These are phyloP conservation scores for Vigna radiata DNA, from an alignment of 306 rosid genomes.

Conservation along the genomic window DNA sequence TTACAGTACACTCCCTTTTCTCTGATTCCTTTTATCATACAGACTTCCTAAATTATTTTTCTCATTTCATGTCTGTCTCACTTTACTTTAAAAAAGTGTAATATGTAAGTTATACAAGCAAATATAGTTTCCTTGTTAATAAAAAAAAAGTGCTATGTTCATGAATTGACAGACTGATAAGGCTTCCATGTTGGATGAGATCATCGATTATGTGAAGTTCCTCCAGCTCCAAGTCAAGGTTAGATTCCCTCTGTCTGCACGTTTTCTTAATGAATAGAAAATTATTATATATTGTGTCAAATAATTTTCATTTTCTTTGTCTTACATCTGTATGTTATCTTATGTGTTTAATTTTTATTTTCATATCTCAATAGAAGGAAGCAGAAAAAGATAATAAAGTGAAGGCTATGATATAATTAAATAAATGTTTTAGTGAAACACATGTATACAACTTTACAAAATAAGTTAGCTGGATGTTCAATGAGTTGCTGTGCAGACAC, in stretches of 20 bases:
- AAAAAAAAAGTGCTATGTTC: constrained; percentile 19
- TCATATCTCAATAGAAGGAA: too few species aligned
- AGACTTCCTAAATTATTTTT: too few species aligned
- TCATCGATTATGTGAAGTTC: constrained; percentile 95
- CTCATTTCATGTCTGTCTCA: not conserved
- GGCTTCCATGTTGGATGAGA: constrained; percentile 99
- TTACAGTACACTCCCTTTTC: not conserved
- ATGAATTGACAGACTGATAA: constrained; percentile 91
- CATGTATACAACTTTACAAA: not conserved
- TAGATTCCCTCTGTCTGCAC: constrained; percentile 26
- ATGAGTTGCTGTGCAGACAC: not conserved
- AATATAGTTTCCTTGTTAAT: not conserved
- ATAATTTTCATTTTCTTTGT: too few species aligned
- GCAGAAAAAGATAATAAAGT: too few species aligned
- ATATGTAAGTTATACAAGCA: not conserved
- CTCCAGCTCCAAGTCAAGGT: constrained; percentile 99
- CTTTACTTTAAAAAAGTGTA: not conserved
- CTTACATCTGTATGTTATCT: too few species aligned
- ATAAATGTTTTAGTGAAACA: too few species aligned
- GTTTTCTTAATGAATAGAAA: not conserved
- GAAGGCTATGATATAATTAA: too few species aligned
- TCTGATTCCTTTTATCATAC: not conserved
- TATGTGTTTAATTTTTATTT: too few species aligned
- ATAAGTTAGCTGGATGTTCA: not conserved
- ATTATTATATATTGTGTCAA: too few species aligned